Base-by-base conservation (phyloP, 1,284 basidiomycete genomes). In the Pisolithus thermaeus region DNA sequence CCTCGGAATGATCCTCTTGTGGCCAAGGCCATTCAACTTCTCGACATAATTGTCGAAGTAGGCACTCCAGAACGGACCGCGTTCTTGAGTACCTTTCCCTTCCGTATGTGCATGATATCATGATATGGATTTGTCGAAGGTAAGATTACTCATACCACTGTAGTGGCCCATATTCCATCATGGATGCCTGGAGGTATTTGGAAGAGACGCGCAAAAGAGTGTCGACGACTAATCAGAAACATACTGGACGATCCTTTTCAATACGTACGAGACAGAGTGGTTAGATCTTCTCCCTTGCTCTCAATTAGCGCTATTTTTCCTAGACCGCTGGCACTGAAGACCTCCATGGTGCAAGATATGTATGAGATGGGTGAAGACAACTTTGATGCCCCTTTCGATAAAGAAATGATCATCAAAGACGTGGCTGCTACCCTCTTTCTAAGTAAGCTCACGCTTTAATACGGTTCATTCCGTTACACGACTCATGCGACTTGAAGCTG, bases 171-270 rank as follows among this genome's bases (percentile, higher is more conserved):
- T 12, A 44, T 73, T 32, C 69, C 73, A 0, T 50, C 64, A 5
- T 73, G 68, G 69, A 56, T 72, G 36, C 70, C 71, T 0, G 66
- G 67, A 9, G 57, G 61, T 1, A 51, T 46, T 16, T 59, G 67
- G 20, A 56, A 64, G 22, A 64, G 54, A 27, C 44, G 55, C 20
- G 67, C 64, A 7, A 49, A 50, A 16, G 56, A 60, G 44, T 59
- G 62, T 45, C 59, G 53, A 39, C 52, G 59, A 28, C 39, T 66
- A 11, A 61, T 61, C 12, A 46, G 59, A 14, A 52, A 60, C 22
- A 57, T 69, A 45, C 56, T 57, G 43, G 58, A 64, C 9, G 52
- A 57, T 11, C 69, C 71, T 0, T 64, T 70, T 46, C 61, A 66
- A 28, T 65, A 62, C 42, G 69, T 69, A 11, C 67, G 65, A 50